Conservation (phyloP, 495 filamentous ascomycete genomes). For the Penicillium flavigenum region DNA sequence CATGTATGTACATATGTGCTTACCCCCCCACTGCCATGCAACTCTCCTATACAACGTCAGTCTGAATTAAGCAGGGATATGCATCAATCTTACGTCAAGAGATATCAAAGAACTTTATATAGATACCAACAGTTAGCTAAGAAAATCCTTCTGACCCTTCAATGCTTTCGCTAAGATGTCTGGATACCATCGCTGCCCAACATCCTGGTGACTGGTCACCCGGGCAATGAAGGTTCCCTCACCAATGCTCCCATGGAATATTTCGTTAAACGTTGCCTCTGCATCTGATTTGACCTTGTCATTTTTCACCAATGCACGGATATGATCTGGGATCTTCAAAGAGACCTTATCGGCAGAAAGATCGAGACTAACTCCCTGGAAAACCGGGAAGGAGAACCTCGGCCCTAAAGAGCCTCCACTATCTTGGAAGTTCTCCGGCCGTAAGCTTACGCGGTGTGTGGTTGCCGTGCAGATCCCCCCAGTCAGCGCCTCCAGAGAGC, state of each 20-base stretch:
- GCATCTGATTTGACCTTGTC: conserved; percentile 45
- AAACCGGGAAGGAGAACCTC: conserved; percentile 84
- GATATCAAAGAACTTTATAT: not conserved
- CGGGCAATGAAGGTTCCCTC: conserved; percentile 82
- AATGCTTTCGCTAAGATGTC: conserved; percentile 54
- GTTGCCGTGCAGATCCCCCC: conserved; percentile 79
- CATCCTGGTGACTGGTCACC: conserved; percentile 85
- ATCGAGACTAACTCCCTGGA: conserved; percentile 82
- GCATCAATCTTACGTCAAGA: not conserved
- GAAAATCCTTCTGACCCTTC: conserved; percentile 29
- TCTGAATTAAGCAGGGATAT: not conserved
- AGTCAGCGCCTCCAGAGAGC: conserved; percentile 88
- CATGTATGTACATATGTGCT: not conserved
- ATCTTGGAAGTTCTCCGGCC: conserved; percentile 34
- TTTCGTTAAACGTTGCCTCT: conserved; percentile 43
- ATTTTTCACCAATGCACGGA: conserved; percentile 48
- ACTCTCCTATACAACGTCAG: conserved; percentile 19
- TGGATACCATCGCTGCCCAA: conserved; percentile 79
- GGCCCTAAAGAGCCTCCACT: conserved; percentile 51
- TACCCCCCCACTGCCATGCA: conserved; percentile 11
- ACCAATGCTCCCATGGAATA: conserved; percentile 60
- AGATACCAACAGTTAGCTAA: not conserved
- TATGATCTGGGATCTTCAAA: conserved; percentile 66
- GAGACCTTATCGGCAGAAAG: conserved; percentile 71
- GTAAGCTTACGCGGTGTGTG: conserved; percentile 70